Percentiles rank a stretch among this genome's conserved stretches.
Conservation (phyloP, 1,284 basidiomycete species). For the Exobasidium cylindrosporum region DNA sequence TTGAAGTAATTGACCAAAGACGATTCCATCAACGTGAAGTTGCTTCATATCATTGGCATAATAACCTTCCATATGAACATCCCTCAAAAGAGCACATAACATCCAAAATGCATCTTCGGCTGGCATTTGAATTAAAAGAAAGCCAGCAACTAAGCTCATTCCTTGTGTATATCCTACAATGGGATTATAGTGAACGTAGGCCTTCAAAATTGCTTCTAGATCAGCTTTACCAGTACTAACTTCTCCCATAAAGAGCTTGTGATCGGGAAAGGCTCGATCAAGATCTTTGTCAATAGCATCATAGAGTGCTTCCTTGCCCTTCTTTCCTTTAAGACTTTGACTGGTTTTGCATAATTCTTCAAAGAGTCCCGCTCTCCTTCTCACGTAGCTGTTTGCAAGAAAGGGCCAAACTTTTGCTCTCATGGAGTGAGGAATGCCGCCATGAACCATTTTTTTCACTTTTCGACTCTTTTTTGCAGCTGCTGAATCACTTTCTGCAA, state of each 20-base stretch:
- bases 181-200: conserved; percentile 61
- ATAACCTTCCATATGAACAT: conserved; percentile 61
- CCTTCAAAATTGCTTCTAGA: conserved; percentile 49
- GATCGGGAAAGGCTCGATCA: conserved; percentile 43
- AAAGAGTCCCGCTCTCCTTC: conserved; percentile 43
- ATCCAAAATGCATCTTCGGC: conserved; percentile 90
- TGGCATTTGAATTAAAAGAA: conserved; percentile 74
- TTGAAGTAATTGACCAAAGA: conserved; percentile 74
- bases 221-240: conserved; percentile 43
- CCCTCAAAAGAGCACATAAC: conserved; percentile 69
- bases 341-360: conserved; percentile 42
- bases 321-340: conserved; percentile 29
- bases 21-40: conserved; percentile 73
- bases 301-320: conserved; percentile 41
- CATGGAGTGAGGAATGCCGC: conserved; percentile 67
- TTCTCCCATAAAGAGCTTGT: conserved; percentile 43
- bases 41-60: conserved; percentile 70
- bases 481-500: conserved; percentile 65
- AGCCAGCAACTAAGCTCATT: conserved; percentile 72
- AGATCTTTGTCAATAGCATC: conserved; percentile 52
- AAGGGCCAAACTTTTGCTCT: conserved; percentile 52
- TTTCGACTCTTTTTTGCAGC: conserved; percentile 78
- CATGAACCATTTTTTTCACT: conserved; percentile 74
- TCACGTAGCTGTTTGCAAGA: conserved; percentile 39
- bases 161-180: conserved; percentile 60